phyloP scores from a whole-genome alignment of 148 eudicot species.

The Polygonum maritimum region DNA sequence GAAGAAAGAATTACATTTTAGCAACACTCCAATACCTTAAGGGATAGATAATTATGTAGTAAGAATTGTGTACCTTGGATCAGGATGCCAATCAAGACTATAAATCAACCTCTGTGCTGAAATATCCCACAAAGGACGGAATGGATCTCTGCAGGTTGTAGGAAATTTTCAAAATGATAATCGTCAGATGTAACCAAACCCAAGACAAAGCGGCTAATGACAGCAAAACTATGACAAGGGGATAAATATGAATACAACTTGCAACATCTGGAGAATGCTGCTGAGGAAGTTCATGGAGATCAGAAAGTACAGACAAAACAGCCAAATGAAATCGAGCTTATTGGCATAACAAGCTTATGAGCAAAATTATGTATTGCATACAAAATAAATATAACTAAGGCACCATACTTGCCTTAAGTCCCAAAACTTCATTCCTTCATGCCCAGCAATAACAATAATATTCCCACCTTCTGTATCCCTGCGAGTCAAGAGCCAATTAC shows the following conservation, averaged over 20 bases:
- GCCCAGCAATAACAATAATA: conserved; percentile 74
- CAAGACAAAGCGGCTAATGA: not conserved
- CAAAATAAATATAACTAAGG: not conserved
- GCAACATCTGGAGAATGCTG: not conserved
- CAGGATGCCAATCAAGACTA: conserved; percentile 83
- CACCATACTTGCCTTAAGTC: conserved; percentile 60
- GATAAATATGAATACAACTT: not conserved
- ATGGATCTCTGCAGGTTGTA: conserved; percentile 66
- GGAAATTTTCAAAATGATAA: conserved; percentile 3
- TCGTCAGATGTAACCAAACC: not conserved
- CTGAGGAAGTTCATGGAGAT: too few relatives aligned
- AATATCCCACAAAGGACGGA: conserved; percentile 69
- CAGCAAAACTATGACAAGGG: not conserved
- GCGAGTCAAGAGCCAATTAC: conserved; percentile 11
- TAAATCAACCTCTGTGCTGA: conserved; percentile 40
- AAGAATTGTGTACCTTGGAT: conserved; percentile 55
- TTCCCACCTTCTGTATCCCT: conserved; percentile 67
- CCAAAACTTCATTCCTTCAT: conserved; percentile 85
- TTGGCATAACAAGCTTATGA: not conserved
- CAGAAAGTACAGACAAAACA: too few relatives aligned
- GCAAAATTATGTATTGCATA: not conserved
- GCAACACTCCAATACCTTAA: not conserved
- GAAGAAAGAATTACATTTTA: conserved; percentile 13
- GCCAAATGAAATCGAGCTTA: too few relatives aligned
- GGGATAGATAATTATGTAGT: not conserved